phyloP scores from a whole-genome alignment of 2,329 filamentous ascomycete genomes.

The Colletotrichum tabaci region DNA sequence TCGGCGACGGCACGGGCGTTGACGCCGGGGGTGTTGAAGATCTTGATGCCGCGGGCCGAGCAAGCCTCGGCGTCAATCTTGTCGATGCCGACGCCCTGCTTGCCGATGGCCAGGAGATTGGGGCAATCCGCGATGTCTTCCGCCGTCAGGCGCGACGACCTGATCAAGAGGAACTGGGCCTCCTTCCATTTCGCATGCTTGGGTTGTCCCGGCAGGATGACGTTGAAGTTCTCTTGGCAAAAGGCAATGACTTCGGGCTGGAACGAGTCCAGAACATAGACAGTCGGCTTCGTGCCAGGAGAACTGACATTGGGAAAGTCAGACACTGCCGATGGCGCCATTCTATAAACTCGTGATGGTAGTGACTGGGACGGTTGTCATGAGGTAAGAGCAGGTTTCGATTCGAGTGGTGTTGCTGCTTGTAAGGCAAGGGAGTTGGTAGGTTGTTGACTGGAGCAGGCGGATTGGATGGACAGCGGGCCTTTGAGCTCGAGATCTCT shows the following conservation, averaged over 20 bases:
- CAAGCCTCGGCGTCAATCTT: conserved; percentile 61
- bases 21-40: conserved; percentile 63
- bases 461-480: background rate
- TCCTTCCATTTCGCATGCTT: conserved; percentile 56
- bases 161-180: conserved; percentile 57
- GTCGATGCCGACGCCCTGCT: conserved; percentile 64
- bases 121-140: conserved; percentile 55
- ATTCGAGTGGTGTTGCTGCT: background rate
- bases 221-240: conserved; percentile 55
- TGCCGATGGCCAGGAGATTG: conserved; percentile 59
- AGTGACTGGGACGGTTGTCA: background rate
- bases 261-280: conserved; percentile 58
- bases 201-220: conserved; percentile 53
- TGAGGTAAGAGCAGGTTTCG: background rate
- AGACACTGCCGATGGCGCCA: conserved; percentile 16
- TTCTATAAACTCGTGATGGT: background rate
- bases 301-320: background rate
- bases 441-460: background rate
- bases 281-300: conserved; percentile 51
- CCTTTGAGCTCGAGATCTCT: background rate
- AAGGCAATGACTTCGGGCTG: conserved; percentile 54
- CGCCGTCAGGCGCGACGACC: conserved; percentile 54
- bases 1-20: conserved; percentile 61
- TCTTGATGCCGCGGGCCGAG: conserved; percentile 54
- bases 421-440: background rate